Base-by-base conservation (phyloP, 108 stramenopile genomes). In the Nitzschia sp. region DNA sequence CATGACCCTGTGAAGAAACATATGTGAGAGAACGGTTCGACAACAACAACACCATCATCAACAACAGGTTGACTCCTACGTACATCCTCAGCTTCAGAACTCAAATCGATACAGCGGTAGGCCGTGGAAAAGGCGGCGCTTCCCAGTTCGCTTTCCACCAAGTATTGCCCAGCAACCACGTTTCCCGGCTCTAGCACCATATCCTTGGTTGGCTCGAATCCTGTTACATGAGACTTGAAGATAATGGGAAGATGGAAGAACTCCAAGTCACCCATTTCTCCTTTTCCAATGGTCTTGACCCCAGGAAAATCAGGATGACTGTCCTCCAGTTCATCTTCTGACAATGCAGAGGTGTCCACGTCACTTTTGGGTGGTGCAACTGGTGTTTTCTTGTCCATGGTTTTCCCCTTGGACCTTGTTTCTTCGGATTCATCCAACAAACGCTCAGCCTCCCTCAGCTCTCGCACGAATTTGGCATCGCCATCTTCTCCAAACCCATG, bases 91-190 rank as follows among this genome's bases (percentile, higher is more conserved):
- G 73, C 82, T 50, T 85, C 87, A 0, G 90, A 80, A 53, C 72
- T 81, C 55, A 95, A 77, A 71, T 99, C 97, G 38, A 89, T 54
- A 77, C 95, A 96, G 41, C 92, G 80, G 65, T 97, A 88, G 8
- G 98, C 96, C 6, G 92, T 95, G 63, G 91, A 93, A 60, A 98
- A 99, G 7, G 96, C 97, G 11, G 97, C 98, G 66, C 83, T 87
- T 26, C 97, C 98, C 19, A 99, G 83, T 70, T 92, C 83, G 17
- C 88, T 81, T 67, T 87, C 80, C 10, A 99, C 95, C 46, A 93
- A 77, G 70, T 96, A 98, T 43, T 95, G 83, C 8, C 94, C 96
- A 6, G 95, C 97, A 43, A 98, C 83, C 3, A 94, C 79, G 65
- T 82, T 78, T 5, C 90, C 93, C 20, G 87, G 78, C 59, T 89